A percentile compares a stretch with the other conserved stretches of the same genome.
Conservation (phyloP, 129 eudicot species). For the Centaurea solstitialis region DNA sequence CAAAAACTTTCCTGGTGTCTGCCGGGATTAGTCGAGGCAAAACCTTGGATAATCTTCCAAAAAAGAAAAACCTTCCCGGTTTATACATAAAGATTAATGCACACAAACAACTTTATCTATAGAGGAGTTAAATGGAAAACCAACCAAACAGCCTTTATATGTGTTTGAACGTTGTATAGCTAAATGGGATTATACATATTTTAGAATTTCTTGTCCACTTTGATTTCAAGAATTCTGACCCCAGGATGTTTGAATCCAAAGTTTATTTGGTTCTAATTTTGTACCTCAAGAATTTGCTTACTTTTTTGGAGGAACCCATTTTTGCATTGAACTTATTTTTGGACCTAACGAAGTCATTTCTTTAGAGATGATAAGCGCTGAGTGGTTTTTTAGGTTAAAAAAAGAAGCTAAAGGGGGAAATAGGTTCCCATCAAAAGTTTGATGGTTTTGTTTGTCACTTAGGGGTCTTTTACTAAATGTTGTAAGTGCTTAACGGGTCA, state of each 20-base stretch:
- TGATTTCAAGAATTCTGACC: background rate
- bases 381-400: background rate
- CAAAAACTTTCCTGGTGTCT: too few species aligned
- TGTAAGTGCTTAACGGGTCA: too few species aligned
- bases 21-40: too few species aligned
- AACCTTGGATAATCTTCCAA: too few species aligned
- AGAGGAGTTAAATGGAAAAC: too few species aligned
- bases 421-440: background rate
- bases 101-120: too few species aligned
- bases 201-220: conserved; percentile 5
- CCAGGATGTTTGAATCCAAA: background rate
- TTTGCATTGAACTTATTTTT: background rate
- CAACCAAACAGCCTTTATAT: background rate
- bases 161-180: background rate
- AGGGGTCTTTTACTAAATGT: too few species aligned
- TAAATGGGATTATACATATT: background rate
- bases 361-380: background rate
- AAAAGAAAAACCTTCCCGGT: too few species aligned
- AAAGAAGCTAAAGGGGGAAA: background rate
- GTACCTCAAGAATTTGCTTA: background rate
- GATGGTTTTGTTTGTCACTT: background rate
- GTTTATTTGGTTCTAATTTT: background rate
- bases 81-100: too few species aligned
- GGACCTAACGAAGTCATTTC: background rate
- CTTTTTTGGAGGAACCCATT: background rate